Percentiles rank a stretch among this genome's conserved stretches.
These are phyloP conservation scores for Casuarina glauca DNA, from an alignment of 306 rosid species.

Conservation along the genomic window DNA sequence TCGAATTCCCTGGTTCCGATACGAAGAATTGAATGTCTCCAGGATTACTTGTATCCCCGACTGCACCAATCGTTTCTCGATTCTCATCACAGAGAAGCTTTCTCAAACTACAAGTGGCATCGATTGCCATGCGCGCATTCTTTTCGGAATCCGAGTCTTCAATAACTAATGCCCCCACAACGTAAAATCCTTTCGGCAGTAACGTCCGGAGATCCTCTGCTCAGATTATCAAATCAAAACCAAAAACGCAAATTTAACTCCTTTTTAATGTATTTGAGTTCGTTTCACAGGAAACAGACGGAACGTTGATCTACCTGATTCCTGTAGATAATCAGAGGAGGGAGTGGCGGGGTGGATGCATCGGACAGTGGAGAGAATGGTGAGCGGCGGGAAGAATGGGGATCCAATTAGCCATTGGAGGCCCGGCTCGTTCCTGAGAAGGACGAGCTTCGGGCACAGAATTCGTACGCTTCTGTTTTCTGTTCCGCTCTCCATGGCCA, in stretches of 20 bases:
- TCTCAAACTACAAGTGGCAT: constrained; percentile 46
- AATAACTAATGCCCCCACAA: constrained; percentile 63
- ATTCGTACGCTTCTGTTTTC: constrained; percentile 43
- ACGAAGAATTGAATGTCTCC: constrained; percentile 48
- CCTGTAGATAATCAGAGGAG: constrained; percentile 53
- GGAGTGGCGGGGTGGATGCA: constrained; percentile 53
- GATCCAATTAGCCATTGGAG: constrained; percentile 89
- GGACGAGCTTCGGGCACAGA: constrained; percentile 49
- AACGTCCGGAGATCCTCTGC: constrained; percentile 67
- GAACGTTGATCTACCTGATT: constrained; percentile 53
- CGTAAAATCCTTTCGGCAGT: constrained; percentile 63
- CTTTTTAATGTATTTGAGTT: not conserved
- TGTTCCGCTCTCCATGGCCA: constrained; percentile 34
- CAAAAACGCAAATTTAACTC: not conserved
- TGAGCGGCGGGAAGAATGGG: constrained; percentile 74
- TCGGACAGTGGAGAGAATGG: constrained; percentile 67
- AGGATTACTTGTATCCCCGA: constrained; percentile 37
- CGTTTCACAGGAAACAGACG: not conserved
- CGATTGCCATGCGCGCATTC: constrained; percentile 46
- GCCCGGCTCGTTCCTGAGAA: constrained; percentile 40
- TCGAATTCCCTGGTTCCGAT: constrained; percentile 36
- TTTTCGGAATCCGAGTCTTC: constrained; percentile 35
- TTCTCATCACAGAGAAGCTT: constrained; percentile 35
- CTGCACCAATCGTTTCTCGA: constrained; percentile 59
- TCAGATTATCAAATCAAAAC: constrained; percentile 22